Base-by-base conservation (phyloP, 306 rosid species). In the Arachis hypogaea region DNA sequence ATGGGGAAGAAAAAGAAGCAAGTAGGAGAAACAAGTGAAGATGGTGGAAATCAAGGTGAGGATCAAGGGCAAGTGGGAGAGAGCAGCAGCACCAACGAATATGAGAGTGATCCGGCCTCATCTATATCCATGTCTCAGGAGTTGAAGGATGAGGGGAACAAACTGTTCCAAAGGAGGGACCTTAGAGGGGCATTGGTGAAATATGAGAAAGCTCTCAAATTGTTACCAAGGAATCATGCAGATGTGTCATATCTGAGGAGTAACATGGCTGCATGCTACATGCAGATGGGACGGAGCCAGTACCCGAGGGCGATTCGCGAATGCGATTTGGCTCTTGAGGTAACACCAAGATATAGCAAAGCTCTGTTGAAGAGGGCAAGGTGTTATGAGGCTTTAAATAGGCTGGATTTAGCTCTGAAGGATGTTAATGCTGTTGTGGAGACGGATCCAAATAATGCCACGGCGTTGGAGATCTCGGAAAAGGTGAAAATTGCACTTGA, bases 291-390 rank as follows among this genome's bases (percentile, higher is more conserved):
- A 72, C n/a, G 84, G 18, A 36, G 86, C 40, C 90, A 88, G 78
- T 94, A 88, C 49, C 98, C 98, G 2, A 84, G 88, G 86, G 98
- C 98, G 1, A 81, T 94, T 60, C 86, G 83, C 46, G 97, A 94
- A 75, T 94, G 98, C 73, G 78, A 88, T 84, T 85, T 91, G 82
- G 96, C 97, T 73, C 98, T 94, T 73, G 88, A 85, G 69, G 96
- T 89, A 40, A 86, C 94, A 9, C 98, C 98, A 0, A 86, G 68
- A 68, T 94, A 94, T 54, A 83, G 90, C 52, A 91, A 89, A 82
- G 98, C 98, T 2, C 78, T 94, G 80, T 65, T 91, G 87, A 94
- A 94, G 89, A 87, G 97, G 74, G 93, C 98, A 73, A 84, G 90
- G 85, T 94, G 98, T 72, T 91, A 94, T 33, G 97, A 91, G 85